Conservation (phyloP, 2,329 filamentous ascomycete genomes). For the Chalaropsis thielavioides region DNA sequence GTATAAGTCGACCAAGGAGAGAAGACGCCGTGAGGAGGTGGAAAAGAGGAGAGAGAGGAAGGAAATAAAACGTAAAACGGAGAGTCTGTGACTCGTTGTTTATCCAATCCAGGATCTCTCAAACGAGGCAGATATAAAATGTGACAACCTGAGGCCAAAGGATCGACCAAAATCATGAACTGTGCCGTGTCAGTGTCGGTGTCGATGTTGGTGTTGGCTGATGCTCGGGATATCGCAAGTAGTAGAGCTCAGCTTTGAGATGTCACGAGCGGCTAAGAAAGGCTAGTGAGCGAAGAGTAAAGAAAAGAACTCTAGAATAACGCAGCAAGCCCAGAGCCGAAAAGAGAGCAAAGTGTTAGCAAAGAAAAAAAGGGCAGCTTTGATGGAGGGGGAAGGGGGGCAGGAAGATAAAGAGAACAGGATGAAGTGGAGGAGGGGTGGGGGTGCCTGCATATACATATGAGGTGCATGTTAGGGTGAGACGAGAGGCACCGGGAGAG, state of each 20-base stretch:
- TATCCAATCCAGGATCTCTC: background rate
- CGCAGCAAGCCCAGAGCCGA: background rate
- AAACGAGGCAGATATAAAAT: background rate
- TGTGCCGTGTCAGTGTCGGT: background rate
- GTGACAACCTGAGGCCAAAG: background rate
- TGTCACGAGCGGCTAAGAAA: background rate
- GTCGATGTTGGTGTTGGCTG: background rate
- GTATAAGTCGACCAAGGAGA: background rate
- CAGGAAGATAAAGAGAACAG: background rate
- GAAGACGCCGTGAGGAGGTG: background rate
- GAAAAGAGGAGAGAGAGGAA: background rate
- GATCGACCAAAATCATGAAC: background rate
- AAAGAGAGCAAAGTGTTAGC: background rate
- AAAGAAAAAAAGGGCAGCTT: background rate
- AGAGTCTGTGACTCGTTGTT: background rate
- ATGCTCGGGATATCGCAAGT: background rate
- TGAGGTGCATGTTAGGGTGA: background rate
- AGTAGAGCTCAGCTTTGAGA: background rate
- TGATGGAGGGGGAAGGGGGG: background rate
- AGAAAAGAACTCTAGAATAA: background rate
- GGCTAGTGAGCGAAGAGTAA: background rate
- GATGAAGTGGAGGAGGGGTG: conserved; percentile 5
- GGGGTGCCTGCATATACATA: conserved; percentile 2
- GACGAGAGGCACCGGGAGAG: background rate
- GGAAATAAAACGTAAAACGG: background rate